Conservation (phyloP, 441 rosid genomes). For the Gossypium schwendimanii region DNA sequence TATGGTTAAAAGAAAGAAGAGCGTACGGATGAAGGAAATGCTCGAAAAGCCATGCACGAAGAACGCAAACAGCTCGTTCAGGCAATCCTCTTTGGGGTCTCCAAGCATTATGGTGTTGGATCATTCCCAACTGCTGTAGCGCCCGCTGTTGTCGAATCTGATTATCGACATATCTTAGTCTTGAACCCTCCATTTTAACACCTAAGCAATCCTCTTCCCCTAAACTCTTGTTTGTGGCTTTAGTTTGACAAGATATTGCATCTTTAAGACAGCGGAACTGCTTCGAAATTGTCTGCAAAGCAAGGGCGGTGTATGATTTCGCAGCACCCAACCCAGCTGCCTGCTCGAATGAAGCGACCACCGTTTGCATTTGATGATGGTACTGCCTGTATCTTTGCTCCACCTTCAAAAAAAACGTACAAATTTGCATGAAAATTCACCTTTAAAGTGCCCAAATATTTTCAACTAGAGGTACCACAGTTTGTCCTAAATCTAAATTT, state of each 20-base stretch:
- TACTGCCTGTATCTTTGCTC: constrained; percentile 64
- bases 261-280: constrained; percentile 63
- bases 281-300: constrained; percentile 59
- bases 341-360: constrained; percentile 51
- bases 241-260: constrained; percentile 47
- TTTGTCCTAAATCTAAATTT: background rate
- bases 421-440: background rate
- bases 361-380: constrained; percentile 49
- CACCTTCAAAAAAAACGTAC: constrained; percentile 23
- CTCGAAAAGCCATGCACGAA: constrained; percentile 80
- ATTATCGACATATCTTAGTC: constrained; percentile 38
- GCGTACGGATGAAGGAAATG: constrained; percentile 76
- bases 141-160: constrained; percentile 41
- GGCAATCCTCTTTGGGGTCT: constrained; percentile 72
- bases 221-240: constrained; percentile 37
- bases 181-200: constrained; percentile 35
- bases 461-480: background rate
- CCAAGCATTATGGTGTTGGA: constrained; percentile 51
- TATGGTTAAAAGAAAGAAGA: too few relatives aligned
- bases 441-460: constrained; percentile 1
- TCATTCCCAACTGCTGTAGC: constrained; percentile 34
- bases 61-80: constrained; percentile 61
- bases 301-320: constrained; percentile 47
- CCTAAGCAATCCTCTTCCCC: constrained; percentile 47
- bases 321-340: constrained; percentile 53